Evolutionary conservation across 2,329 filamentous ascomycete species (phyloP).

Genomic region (Mycosphaerelloides madeirae): DNA sequence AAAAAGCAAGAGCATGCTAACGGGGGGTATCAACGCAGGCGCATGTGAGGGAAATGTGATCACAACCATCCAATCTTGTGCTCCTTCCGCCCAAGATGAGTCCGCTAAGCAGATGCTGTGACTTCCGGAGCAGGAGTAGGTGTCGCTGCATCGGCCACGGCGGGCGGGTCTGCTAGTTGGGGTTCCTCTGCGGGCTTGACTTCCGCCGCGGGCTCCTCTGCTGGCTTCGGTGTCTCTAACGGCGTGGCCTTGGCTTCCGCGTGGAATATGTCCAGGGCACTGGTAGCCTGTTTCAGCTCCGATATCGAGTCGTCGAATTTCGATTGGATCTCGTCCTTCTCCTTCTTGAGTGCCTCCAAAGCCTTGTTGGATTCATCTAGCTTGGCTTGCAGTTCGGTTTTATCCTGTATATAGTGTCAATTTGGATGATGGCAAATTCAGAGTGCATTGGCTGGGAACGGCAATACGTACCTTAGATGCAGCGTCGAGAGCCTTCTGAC

Average conservation of each 20-base stretch:
- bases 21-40: too few species aligned
- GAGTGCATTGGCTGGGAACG: neutral
- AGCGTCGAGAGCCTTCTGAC: neutral
- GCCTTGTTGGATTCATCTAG: slow-evolving; percentile 16
- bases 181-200: neutral
- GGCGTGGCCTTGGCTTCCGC: too few species aligned
- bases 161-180: neutral
- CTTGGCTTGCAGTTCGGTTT: slow-evolving; percentile 12
- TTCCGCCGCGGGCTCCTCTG: too few species aligned
- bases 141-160: neutral
- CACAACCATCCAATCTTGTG: neutral
- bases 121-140: neutral
- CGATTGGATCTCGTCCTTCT: neutral
- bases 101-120: neutral
- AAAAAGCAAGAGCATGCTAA: too few species aligned
- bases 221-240: too few species aligned
- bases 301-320: neutral
- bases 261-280: too few species aligned
- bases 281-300: neutral
- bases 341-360: slow-evolving; percentile 11
- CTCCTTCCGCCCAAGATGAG: too few species aligned
- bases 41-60: too few species aligned
- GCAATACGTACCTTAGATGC: neutral
- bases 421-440: neutral
- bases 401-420: slow-evolving; percentile 6